Evolutionary conservation across 305 asterid genomes (phyloP).

Genomic region (Fraxinus nigra): DNA sequence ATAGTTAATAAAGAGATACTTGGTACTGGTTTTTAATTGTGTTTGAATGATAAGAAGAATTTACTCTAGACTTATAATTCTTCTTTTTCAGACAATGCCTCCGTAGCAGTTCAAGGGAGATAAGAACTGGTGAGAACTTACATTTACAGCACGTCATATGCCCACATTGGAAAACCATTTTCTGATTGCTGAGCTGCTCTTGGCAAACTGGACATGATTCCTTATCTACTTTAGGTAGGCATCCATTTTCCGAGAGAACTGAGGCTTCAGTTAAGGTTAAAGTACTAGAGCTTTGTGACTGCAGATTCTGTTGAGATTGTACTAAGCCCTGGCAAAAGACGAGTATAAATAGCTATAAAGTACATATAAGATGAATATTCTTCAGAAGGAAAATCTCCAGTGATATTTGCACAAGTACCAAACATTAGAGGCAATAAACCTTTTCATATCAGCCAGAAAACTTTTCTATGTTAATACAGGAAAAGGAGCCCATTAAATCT

Average conservation of each 20-base stretch:
- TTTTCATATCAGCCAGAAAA: neutral
- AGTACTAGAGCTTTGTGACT: constrained; percentile 36
- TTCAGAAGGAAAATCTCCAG: constrained; percentile 15
- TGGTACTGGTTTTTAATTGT: neutral
- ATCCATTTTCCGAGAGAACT: constrained; percentile 30
- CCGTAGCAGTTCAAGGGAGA: constrained; percentile 5
- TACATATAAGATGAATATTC: neutral
- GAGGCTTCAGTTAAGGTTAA: constrained; percentile 36
- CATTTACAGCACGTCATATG: constrained; percentile 92
- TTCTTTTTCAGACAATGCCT: constrained; percentile 3
- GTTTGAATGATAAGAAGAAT: neutral
- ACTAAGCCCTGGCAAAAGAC: constrained; percentile 66
- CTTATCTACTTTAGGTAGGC: constrained; percentile 32
- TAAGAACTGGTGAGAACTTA: constrained; percentile 40
- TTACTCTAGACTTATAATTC: neutral
- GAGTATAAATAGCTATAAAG: constrained; percentile 11
- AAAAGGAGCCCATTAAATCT: neutral
- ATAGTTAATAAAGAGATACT: neutral
- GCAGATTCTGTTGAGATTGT: constrained; percentile 55
- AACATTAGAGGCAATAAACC: constrained; percentile 2
- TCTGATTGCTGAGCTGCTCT: constrained; percentile 77
- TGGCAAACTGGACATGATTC: constrained; percentile 93
- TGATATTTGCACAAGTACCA: constrained; percentile 6
- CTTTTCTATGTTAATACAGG: neutral
- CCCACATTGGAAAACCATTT: constrained; percentile 98